Evolutionary conservation across 2,329 filamentous ascomycete species (phyloP), one percentile per base, ranked within the genome.

Genomic region (Pestalotiopsis sp.): DNA sequence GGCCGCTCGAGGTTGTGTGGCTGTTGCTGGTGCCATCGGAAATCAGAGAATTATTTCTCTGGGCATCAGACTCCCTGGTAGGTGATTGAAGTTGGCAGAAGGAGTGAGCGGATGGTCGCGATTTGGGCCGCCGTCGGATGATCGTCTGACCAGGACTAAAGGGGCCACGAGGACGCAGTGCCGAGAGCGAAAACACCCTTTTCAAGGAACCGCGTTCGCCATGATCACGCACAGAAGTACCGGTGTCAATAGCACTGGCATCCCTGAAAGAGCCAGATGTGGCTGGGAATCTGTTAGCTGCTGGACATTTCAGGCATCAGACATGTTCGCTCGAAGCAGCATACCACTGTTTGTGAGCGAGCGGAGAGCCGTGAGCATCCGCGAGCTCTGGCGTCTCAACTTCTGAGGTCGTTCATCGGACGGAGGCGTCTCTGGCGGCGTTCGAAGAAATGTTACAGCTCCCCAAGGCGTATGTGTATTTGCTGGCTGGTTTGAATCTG

Each of bases 111-210:
- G 79, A 79, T 13, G 75, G 77, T 44, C 81, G 77, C 44, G 73
- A 74, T 67, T 82, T 83, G 52, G 77, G 73, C 60, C 78, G 70
- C 22, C 82, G 79, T 70, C 80, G 81, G 24, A 85, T 78, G 5
- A 84, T 77, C 2, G 82, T 84, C 4, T 74, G 73, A n/a, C 73
- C 68, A n/a, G 79, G 79, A 38, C 82, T 80, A 22, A 79, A 72
- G 35, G 79, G 76, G 17, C 72, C 70, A 67, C 79, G 30, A 35
- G 30, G 30, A 35, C 30, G 80, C 59, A 82, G 74, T 24, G 83
- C 73, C 24, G 79, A 78, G 62, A 79, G 75, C 22, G 82, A 81
- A 70, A 84, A 78, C 68, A 78, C 81, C 58, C 72, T 75, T 35
- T 78, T 73, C 67, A 74, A 71, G 14, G 68, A 69, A 39, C 70